Evolutionary conservation across 2,329 filamentous ascomycete genomes (phyloP), one percentile per base, ranked within the genome.

Genomic region (Bipolaris cookei): DNA sequence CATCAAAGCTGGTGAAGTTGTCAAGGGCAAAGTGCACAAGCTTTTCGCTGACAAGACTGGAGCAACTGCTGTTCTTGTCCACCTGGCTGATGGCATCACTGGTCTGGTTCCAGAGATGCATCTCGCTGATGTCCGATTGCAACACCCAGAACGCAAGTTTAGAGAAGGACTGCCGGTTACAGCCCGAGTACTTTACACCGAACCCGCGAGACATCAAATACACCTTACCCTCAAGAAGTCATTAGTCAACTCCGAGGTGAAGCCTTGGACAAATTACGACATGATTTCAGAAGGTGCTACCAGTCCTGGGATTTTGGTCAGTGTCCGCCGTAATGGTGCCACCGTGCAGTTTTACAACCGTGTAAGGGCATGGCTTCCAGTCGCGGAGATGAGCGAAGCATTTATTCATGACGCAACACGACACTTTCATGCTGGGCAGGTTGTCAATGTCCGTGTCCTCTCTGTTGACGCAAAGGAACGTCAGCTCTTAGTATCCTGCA

Each of bases 331-430:
- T 3, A 86, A 87, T 51, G 95, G 95, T 57, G 95, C 95, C 10
- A 86, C 94, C 16, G 90, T 99, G 51, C 92, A 96, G 72, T 99
- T 98, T 77, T 99, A 96, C 70, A 92, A 92, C 16, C 79, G 83
- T 7, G 82, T 99, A 18, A 86, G 87, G 63, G 96, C 90, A 7
- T 99, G 96, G 80, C 83, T 99, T 52, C 95, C 95, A 2, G 88
- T 96, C 0, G 91, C 91, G 1, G 94, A 99, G 77, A 99, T 99
- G 95, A 98, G 95, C 74, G 95, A 99, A 75, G 92, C 93, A 10
- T 97, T 90, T 72, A 97, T 99, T 69, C 86, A 90, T 65, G 90
- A 97, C 70, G 92, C 95, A 4, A 86, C 86, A 43, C 88, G 96
- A 70, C 93, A 98, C 77, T 99, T 99, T 80, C 88, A 89, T 34